Evolutionary conservation across 1,139 yeast genomes (phyloP), one percentile per base, ranked within the genome.

Genomic region (Kodamaea anthophila): DNA sequence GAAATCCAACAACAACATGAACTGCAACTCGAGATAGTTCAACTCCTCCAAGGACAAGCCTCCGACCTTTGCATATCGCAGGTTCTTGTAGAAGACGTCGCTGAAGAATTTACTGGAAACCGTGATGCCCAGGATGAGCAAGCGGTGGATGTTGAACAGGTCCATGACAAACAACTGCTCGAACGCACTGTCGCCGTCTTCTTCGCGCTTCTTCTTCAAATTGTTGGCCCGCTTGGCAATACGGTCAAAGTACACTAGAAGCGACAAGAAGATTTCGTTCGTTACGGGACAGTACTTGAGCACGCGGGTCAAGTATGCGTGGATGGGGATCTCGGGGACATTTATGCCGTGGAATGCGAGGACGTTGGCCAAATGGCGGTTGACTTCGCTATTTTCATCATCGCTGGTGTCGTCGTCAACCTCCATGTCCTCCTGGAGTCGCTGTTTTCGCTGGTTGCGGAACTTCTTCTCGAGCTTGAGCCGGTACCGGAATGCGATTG

Each of bases 241-340:
- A 40, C 98, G 65, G 57, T 91, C 99, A 58, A 91, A 87, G 55
- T 91, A 93, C 15, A 93, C 97, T 43, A 91, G 64, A 32, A 93
- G 60, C 20, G 95, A 80, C 30, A 91, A 64, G 53, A 88, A 91
- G 18, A 93, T 97, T 51, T 93, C 98, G 56, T 91, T 91, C 2
- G 98, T 88, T 13, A 93, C 93, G 0, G 99, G 98, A 55, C 99
- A 91, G 57, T 91, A 93, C 55, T 88, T 91, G 50, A 91, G 72
- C 18, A 91, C 93, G 47, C 98, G 75, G 23, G 87, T 74, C 36
- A 91, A 67, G 53, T 91, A 91, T 11, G 95, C 93, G 49, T 86
- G 88, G 30, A 93, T 68, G 7, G 91, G 77, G 33, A 91, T 91
- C 9, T 94, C 96, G 1, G 99, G 99, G 10, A 91, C 79, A 51